These are phyloP conservation scores for Yamadazyma triangularis DNA, from an alignment of 1,139 yeast genomes.

Conservation along the genomic window DNA sequence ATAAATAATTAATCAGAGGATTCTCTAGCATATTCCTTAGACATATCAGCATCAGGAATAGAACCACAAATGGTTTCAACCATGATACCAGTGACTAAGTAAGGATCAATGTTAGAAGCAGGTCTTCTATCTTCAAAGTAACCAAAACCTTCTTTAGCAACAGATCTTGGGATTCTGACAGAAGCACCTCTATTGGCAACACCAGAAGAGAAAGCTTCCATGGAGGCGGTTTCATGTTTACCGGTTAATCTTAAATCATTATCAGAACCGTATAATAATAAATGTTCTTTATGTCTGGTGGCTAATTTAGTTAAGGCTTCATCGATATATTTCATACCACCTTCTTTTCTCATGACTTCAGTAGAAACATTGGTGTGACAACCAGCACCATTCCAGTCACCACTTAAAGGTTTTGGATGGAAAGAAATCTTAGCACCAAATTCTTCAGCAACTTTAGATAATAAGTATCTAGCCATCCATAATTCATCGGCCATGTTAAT, in stretches of 20 bases:
- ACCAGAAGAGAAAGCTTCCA: constrained; percentile 88
- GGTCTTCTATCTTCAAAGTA: constrained; percentile 99
- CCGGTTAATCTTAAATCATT: constrained; percentile 95
- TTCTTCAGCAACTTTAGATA: constrained; percentile 96
- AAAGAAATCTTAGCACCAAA: constrained; percentile 97
- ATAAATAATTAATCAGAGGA: constrained; percentile 22
- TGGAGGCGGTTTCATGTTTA: constrained; percentile 96
- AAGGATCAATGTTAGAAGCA: constrained; percentile 98
- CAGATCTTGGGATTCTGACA: constrained; percentile 97
- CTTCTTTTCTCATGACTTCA: constrained; percentile 82
- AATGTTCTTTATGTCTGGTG: constrained; percentile 95
- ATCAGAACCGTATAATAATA: constrained; percentile 91
- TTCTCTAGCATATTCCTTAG: constrained; percentile 81
- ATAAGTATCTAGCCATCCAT: constrained; percentile 92
- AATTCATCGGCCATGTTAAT: constrained; percentile 95
- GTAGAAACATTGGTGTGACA: constrained; percentile 99
- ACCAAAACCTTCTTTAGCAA: constrained; percentile 96
- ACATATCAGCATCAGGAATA: constrained; percentile 94
- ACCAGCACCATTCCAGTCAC: constrained; percentile 99
- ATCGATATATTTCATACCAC: constrained; percentile 94
- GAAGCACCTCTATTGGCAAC: constrained; percentile 99
- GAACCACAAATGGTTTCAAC: constrained; percentile 96
- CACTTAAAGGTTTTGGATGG: constrained; percentile 98
- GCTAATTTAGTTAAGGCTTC: constrained; percentile 90
- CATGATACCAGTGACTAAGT: constrained; percentile 97